phyloP scores from a whole-genome alignment of 2,329 filamentous ascomycete species.

The Clonostachys solani region DNA sequence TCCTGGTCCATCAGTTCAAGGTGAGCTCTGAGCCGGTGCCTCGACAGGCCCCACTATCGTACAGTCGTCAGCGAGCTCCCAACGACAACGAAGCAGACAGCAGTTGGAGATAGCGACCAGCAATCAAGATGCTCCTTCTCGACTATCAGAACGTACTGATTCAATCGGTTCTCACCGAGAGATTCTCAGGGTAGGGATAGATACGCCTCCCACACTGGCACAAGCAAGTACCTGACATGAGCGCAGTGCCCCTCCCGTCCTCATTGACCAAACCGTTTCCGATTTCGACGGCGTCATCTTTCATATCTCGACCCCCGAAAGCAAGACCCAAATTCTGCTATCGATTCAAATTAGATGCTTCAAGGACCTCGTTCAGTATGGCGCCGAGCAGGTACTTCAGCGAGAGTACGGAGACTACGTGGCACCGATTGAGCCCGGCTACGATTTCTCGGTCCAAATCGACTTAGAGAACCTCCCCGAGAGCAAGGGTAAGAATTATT shows the following conservation, averaged over 20 bases:
- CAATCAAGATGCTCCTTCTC: constrained; percentile 74
- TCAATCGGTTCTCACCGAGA: constrained; percentile 90
- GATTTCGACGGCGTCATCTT: constrained; percentile 99
- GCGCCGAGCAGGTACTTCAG: constrained; percentile 84
- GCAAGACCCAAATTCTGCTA: constrained; percentile 89
- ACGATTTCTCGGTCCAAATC: constrained; percentile 90
- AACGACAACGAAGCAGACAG: constrained; percentile 10
- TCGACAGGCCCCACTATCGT: constrained; percentile 18
- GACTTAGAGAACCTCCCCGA: constrained; percentile 84
- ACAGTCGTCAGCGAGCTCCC: constrained; percentile 30
- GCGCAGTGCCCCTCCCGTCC: constrained; percentile 71
- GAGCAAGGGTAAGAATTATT: constrained; percentile 57
- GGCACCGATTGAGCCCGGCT: constrained; percentile 80
- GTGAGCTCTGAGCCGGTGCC: too few relatives aligned
- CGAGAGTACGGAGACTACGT: constrained; percentile 95
- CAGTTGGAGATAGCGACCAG: constrained; percentile 5
- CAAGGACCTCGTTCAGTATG: constrained; percentile 86
- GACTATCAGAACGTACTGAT: constrained; percentile 99
- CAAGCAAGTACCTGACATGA: constrained; percentile 25
- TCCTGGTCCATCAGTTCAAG: constrained; percentile 5
- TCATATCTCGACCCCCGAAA: constrained; percentile 93
- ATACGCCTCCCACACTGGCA: neutral
- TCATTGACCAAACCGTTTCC: constrained; percentile 96
- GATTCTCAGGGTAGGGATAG: constrained; percentile 75
- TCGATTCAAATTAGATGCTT: constrained; percentile 96